A percentile compares a stretch with the other conserved stretches of the same genome.
These are phyloP conservation scores for Nicotiana undulata DNA, from an alignment of 257 asterid genomes.

Conservation along the genomic window DNA sequence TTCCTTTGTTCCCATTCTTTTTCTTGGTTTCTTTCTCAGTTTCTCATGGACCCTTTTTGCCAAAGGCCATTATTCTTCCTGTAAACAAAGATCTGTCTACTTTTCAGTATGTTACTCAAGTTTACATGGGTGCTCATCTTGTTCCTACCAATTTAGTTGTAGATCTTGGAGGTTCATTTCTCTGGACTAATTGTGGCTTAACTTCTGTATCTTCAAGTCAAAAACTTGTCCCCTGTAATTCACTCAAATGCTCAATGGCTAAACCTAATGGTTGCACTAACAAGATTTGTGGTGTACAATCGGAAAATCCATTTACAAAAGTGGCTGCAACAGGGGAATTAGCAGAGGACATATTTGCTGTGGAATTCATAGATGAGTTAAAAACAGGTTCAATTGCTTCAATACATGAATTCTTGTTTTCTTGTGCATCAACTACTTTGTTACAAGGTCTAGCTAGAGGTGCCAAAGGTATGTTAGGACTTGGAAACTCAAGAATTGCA, in stretches of 20 bases:
- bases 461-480: constrained; percentile 58
- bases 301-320: constrained; percentile 48
- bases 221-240: constrained; percentile 30
- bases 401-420: constrained; percentile 44
- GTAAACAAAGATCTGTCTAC: constrained; percentile 48
- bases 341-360: constrained; percentile 29
- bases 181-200: constrained; percentile 43
- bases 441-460: constrained; percentile 47
- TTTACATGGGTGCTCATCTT: constrained; percentile 30
- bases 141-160: constrained; percentile 38
- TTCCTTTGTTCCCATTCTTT: constrained; percentile 15
- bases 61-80: constrained; percentile 49
- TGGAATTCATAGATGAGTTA: constrained; percentile 43
- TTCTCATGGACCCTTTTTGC: constrained; percentile 48
- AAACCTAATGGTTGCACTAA: constrained; percentile 25
- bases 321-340: constrained; percentile 36
- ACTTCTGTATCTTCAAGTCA: constrained; percentile 17
- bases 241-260: constrained; percentile 65
- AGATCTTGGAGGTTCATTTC: constrained; percentile 46
- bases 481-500: constrained; percentile 61
- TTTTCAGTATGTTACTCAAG: constrained; percentile 45
- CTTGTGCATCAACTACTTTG: constrained; percentile 40
- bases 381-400: constrained; percentile 35
- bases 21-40: constrained; percentile 15
- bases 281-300: constrained; percentile 36